Evolutionary conservation across 2,329 filamentous ascomycete species (phyloP), one percentile per base, ranked within the genome.

Genomic region (Botryotinia convoluta): DNA sequence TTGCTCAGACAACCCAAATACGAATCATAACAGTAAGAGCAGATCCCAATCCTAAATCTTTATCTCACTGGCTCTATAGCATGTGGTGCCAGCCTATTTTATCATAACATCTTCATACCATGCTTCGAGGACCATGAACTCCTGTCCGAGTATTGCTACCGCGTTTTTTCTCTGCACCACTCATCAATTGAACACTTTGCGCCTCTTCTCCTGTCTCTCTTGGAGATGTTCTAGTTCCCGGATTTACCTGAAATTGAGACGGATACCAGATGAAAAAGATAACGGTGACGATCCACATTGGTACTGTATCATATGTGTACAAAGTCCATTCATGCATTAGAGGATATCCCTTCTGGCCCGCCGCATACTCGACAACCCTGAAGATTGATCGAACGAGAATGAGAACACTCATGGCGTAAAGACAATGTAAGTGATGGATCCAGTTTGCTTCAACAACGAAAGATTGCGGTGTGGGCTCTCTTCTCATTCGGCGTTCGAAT

Each of bases 381-480:
- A 86, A 85, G 10, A 86, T 75, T 22, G 80, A 83, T 51, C 86
- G 81, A 4, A 86, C 69, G 51, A 87, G 78, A 74, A 87, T 87
- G n/a, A 87, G 78, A 1, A 77, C 75, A 73, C 82, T 84, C 42
- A 82, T 80, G 3, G 76, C 71, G 75, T 87, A 87, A 8, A 87
- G 78, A 5, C 81, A 78, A 26, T 78, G 75, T 61, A 87, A 79
- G 71, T 83, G 81, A 68, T 80, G 81, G 74, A 78, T 77, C 83
- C 81, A 79, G 2, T 68, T 68, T 3, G 69, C 67, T 16, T 65
- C 60, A 12, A 73, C 72, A 7, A 26, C 67, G 57, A 64, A 68
- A 32, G 69, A 54, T n/a, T 54, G 26, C 12, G 48, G 26, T n/a
- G 78, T 79, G 18, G 77, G 77, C 7, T 62, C 61, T 51, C 60